Evolutionary conservation across 768 basidiomycete genomes (phyloP).

Genomic region (Trametes sanguinea): DNA sequence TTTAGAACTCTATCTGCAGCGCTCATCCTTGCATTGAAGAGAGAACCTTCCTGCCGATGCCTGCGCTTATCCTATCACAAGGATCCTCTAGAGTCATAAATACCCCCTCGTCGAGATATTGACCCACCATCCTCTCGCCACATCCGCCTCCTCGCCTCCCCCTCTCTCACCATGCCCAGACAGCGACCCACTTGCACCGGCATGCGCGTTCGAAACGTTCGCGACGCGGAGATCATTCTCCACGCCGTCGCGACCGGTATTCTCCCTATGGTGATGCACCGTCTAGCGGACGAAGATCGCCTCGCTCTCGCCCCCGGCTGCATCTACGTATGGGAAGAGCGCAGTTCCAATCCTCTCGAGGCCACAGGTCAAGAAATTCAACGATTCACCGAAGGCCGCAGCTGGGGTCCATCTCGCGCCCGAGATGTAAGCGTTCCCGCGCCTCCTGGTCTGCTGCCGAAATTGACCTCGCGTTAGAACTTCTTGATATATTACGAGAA

Average conservation of each 20-base stretch:
- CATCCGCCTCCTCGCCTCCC: constrained; percentile 5
- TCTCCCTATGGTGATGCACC: constrained; percentile 41
- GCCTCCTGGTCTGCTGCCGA: constrained; percentile 7
- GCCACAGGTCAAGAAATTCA: constrained; percentile 39
- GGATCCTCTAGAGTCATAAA: constrained; percentile 7
- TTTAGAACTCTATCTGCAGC: constrained; percentile 3
- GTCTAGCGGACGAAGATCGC: constrained; percentile 43
- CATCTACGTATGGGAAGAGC: constrained; percentile 44
- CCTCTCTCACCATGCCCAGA: constrained; percentile 26
- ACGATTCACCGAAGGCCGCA: constrained; percentile 40
- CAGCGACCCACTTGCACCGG: constrained; percentile 39
- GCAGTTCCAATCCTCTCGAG: constrained; percentile 36
- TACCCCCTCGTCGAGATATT: constrained; percentile 8
- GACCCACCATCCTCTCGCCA: constrained; percentile 19
- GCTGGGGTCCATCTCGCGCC: constrained; percentile 42
- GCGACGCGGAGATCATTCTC: constrained; percentile 42
- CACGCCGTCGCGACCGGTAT: constrained; percentile 37
- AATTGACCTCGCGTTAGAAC: constrained; percentile 30
- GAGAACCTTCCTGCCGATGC: constrained; percentile 10
- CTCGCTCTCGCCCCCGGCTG: constrained; percentile 36
- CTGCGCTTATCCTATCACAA: constrained; percentile 8
- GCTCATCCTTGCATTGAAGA: constrained; percentile 1
- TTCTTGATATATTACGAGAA: constrained; percentile 46
- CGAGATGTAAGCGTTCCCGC: constrained; percentile 30
- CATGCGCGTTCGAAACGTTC: constrained; percentile 38